A percentile compares a stretch with the other conserved stretches of the same genome.
phyloP scores from a whole-genome alignment of 805 yeast genomes.

The Isabelozyma pseudorhagii region DNA sequence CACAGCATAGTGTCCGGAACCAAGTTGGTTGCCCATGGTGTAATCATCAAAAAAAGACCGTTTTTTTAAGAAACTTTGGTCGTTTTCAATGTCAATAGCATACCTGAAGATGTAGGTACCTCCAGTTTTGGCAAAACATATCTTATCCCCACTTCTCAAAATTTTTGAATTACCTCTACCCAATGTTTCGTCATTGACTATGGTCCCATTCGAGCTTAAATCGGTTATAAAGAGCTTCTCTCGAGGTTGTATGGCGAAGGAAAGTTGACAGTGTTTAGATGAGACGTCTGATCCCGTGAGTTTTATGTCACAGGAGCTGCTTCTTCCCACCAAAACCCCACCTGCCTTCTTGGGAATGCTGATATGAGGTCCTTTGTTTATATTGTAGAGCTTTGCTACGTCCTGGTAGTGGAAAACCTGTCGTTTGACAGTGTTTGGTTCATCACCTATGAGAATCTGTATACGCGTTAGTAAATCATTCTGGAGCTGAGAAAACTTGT shows the following conservation, averaged over 20 bases:
- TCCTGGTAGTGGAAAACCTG: slow-evolving; percentile 9
- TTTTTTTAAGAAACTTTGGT: slow-evolving; percentile 11
- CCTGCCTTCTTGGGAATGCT: slow-evolving; percentile 16
- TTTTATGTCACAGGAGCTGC: slow-evolving; percentile 56
- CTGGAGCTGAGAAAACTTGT: not conserved
- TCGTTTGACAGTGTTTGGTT: slow-evolving; percentile 4
- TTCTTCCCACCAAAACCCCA: slow-evolving; percentile 46
- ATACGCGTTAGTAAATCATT: not conserved
- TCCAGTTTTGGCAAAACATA: slow-evolving; percentile 53
- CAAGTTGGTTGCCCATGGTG: slow-evolving; percentile 56
- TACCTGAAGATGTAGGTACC: slow-evolving; percentile 51
- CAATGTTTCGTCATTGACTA: slow-evolving; percentile 53
- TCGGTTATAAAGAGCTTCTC: slow-evolving; percentile 51
- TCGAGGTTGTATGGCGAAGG: slow-evolving; percentile 34
- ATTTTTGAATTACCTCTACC: slow-evolving; percentile 48
- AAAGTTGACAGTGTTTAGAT: slow-evolving; percentile 58
- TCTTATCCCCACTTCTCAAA: slow-evolving; percentile 61
- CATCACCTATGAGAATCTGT: slow-evolving; percentile 6
- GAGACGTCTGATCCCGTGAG: slow-evolving; percentile 61
- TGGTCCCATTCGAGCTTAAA: slow-evolving; percentile 63
- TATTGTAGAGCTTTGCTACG: slow-evolving; percentile 20
- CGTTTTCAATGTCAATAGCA: slow-evolving; percentile 20
- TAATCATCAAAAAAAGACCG: slow-evolving; percentile 56
- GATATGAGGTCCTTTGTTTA: slow-evolving; percentile 14
- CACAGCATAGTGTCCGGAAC: slow-evolving; percentile 79